Evolutionary conservation across 1,139 yeast genomes (phyloP).

Genomic region (Yamadazyma friedrichii): DNA sequence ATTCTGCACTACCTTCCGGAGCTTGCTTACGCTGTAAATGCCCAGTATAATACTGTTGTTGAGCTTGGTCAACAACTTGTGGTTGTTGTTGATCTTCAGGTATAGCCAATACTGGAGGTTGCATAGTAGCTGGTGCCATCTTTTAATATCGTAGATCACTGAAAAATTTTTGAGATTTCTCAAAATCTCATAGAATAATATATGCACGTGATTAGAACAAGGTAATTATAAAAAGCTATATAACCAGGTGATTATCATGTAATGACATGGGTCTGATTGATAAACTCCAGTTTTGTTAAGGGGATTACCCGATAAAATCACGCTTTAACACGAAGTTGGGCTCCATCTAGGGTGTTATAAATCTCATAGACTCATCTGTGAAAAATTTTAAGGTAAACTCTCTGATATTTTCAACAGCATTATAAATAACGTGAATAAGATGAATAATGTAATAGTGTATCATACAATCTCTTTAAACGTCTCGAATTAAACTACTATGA

Average conservation of each 20-base stretch:
- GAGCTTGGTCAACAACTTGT: neutral
- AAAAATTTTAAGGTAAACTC: no score
- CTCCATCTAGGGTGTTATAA: no score
- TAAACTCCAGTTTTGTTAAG: no score
- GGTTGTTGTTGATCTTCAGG: constrained; percentile 9
- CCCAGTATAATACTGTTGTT: constrained; percentile 28
- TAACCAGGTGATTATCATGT: no score
- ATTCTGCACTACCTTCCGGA: constrained; percentile 53
- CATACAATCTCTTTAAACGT: neutral
- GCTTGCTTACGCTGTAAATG: constrained; percentile 44
- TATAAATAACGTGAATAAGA: no score
- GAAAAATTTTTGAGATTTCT: constrained; percentile 11
- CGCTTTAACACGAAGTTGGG: no score
- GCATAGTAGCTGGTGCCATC: constrained; percentile 11
- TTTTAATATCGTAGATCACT: constrained; percentile 1
- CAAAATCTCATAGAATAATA: neutral
- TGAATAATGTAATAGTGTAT: neutral
- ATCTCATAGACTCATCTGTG: no score
- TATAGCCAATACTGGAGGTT: constrained; percentile 14
- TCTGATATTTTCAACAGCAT: no score
- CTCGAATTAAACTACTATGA: neutral
- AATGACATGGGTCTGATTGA: no score
- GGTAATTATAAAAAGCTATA: no score
- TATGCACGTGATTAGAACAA: neutral
- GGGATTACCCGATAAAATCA: no score